Evolutionary conservation across 2,329 filamentous ascomycete genomes (phyloP), one percentile per base, ranked within the genome.

Genomic region (Macrophomina tecta): DNA sequence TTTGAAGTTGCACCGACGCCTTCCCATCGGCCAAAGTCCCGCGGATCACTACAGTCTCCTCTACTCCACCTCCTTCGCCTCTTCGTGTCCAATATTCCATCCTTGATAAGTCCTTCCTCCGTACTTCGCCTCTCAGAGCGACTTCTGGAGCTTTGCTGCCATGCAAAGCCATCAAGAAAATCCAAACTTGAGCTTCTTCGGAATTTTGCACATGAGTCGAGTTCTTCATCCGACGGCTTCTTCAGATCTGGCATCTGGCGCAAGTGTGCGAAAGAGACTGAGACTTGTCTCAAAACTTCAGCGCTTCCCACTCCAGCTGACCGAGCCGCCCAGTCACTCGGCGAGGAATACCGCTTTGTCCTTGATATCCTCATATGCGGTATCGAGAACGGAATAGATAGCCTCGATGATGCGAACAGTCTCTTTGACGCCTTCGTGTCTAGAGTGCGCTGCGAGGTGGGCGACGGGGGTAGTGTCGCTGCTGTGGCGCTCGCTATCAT

Each of bases 261-360:
- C 1, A 16, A 51, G 16, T 46, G 46, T 52, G 53, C 64, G 6
- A n/a, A 32, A 8, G 34, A 49, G 8, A 14, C 53, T 9, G 30
- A 51, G n/a, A 9, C 23, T 3, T 49, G 30, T 49, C 7, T 62
- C 34, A 45, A 18, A 18, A 52, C 32, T 6, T 48, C 53, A 18
- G 16, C 30, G 5, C 16, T 52, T 55, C 42, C 53, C 23, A 42
- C 42, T 9, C 28, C 64, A 9, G 18, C 45, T 3, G 53, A 48
- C 14, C 52, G 53, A 2, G 45, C 53, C 11, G 36, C 64, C 23
- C 42, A 52, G 34, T 42, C 87, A 42, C 76, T 89, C 64, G 87
- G 90, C 14, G 86, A 88, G 11, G 89, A 92, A 66, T 93, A 92
- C 70, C 88, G 90, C 8, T 87, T 90, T 62, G 80, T 91, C 30